These are phyloP conservation scores for Sporothrix luriei DNA, from an alignment of 2,329 filamentous ascomycete genomes.

Conservation along the genomic window DNA sequence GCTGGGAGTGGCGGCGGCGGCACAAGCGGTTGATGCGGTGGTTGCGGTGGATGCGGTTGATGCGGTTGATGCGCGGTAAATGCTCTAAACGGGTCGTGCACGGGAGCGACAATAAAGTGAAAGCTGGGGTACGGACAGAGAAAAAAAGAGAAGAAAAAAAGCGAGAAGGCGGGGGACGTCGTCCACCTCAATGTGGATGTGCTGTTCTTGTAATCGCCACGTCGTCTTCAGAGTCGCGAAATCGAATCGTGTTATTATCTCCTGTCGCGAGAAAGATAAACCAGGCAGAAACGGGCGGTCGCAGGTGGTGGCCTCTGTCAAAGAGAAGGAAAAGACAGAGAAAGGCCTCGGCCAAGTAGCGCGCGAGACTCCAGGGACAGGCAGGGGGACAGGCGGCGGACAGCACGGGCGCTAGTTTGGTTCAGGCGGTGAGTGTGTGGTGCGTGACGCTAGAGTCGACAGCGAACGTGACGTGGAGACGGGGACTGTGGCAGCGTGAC, in stretches of 20 bases:
- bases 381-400: neutral
- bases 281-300: slow-evolving; percentile 27
- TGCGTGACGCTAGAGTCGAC: neutral
- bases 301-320: neutral
- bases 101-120: slow-evolving; percentile 19
- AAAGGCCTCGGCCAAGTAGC: slow-evolving; percentile 2
- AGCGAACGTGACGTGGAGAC: neutral
- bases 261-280: slow-evolving; percentile 7
- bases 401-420: slow-evolving; percentile 16
- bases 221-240: neutral
- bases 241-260: slow-evolving; percentile 19
- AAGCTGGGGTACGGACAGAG: slow-evolving; percentile 18
- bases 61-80: neutral
- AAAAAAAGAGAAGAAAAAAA: neutral
- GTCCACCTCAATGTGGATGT: neutral
- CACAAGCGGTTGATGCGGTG: slow-evolving; percentile 15
- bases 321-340: too few relatives aligned
- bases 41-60: neutral
- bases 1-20: slow-evolving; percentile 21
- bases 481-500: slow-evolving; percentile 5
- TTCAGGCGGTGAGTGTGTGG: neutral
- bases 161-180: neutral
- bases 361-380: slow-evolving; percentile 12
- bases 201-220: neutral
- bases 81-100: neutral